A percentile compares a stretch with the other conserved stretches of the same genome.
Conservation (phyloP, 768 basidiomycete species). For the Cystobasidium tubakii region DNA sequence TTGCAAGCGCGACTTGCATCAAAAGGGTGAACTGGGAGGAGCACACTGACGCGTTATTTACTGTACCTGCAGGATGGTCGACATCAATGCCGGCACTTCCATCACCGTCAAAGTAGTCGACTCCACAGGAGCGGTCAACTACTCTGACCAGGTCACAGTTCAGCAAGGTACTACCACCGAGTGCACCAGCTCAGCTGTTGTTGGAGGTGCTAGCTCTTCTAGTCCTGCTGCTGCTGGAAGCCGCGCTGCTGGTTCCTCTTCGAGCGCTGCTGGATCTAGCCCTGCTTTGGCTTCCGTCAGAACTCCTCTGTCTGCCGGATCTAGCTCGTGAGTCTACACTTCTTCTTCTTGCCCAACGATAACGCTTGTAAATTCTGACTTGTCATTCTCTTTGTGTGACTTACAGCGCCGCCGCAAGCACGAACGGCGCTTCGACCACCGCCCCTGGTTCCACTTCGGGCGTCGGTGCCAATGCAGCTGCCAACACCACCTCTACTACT, state of each 20-base stretch:
- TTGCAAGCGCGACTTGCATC: background rate
- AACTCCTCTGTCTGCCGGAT: background rate
- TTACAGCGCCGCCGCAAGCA: background rate
- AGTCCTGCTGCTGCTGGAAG: slow-evolving; percentile 37
- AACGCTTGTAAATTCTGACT: background rate
- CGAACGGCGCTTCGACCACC: background rate
- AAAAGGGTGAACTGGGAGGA: too few relatives aligned
- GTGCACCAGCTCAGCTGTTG: slow-evolving; percentile 39
- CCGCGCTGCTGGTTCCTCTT: slow-evolving; percentile 13
- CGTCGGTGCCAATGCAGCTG: slow-evolving; percentile 14
- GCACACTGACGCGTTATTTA: too few relatives aligned
- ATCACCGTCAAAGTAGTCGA: slow-evolving; percentile 45
- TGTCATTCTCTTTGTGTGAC: background rate
- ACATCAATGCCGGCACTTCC: slow-evolving; percentile 11
- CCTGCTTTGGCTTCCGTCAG: slow-evolving; percentile 1
- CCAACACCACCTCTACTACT: background rate
- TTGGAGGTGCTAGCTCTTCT: slow-evolving; percentile 34
- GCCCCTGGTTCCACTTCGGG: background rate
- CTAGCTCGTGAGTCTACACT: background rate
- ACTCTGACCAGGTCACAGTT: slow-evolving; percentile 44
- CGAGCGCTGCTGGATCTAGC: slow-evolving; percentile 17
- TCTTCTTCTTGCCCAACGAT: background rate
- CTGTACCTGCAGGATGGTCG: slow-evolving; percentile 28
- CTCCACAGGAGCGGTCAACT: slow-evolving; percentile 45
- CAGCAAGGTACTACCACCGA: slow-evolving; percentile 44